These are phyloP conservation scores for Chaetomium cochliodes DNA, from an alignment of 495 filamentous ascomycete genomes.

Conservation along the genomic window DNA sequence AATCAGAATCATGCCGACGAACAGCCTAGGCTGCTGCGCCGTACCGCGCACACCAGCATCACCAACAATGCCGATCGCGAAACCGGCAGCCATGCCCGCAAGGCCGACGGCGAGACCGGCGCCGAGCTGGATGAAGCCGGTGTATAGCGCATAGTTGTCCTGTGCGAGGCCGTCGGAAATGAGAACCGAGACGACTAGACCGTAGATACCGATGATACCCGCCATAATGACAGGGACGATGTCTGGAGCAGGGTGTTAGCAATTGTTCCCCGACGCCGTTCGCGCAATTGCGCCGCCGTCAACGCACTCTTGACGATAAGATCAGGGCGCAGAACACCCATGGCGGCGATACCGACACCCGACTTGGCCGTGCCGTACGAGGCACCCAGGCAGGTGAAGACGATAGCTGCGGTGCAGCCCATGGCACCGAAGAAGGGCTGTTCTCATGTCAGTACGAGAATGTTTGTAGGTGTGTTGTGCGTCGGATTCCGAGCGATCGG, in stretches of 20 bases:
- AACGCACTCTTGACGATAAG: constrained; percentile 96
- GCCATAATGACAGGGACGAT: constrained; percentile 99
- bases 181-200: constrained; percentile 95
- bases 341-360: constrained; percentile 95
- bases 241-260: constrained; percentile 53
- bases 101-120: constrained; percentile 96
- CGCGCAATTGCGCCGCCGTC: background rate
- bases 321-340: constrained; percentile 97
- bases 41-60: constrained; percentile 98
- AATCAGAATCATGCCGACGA: constrained; percentile 99
- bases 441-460: constrained; percentile 17
- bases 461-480: background rate
- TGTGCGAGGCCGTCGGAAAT: constrained; percentile 91
- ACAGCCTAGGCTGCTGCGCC: constrained; percentile 94
- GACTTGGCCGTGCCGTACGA: constrained; percentile 99
- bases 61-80: constrained; percentile 98
- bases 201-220: constrained; percentile 99
- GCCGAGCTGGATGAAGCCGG: constrained; percentile 94
- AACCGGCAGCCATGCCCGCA: constrained; percentile 94
- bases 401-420: constrained; percentile 96
- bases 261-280: background rate
- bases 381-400: constrained; percentile 98
- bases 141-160: constrained; percentile 74
- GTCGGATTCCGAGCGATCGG: constrained; percentile 13
- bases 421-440: constrained; percentile 99